Conservation (phyloP, 805 yeast species). For the Yamadazyma takamatsuzukensis region DNA sequence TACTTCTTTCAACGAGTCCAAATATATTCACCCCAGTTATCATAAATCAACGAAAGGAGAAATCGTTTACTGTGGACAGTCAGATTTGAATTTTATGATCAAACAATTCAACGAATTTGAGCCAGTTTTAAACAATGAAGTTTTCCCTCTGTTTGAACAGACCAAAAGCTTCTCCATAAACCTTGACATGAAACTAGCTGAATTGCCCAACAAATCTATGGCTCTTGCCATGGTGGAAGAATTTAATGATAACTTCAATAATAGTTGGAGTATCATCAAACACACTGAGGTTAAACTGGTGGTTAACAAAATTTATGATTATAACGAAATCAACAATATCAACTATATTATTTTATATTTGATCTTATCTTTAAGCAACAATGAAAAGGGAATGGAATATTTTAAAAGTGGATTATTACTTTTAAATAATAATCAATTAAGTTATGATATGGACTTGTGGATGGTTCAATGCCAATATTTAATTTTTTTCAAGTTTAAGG, state of each 20-base stretch:
- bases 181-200: not conserved
- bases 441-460: constrained; percentile 41
- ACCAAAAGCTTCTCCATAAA: not conserved
- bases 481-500: constrained; percentile 36
- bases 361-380: constrained; percentile 36
- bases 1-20: no score
- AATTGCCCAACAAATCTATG: constrained; percentile 1
- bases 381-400: constrained; percentile 25
- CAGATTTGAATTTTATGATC: not conserved
- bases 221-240: not conserved
- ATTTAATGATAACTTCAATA: not conserved
- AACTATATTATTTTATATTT: constrained; percentile 30
- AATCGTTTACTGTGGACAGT: not conserved
- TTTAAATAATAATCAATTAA: constrained; percentile 19
- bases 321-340: constrained; percentile 1
- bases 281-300: not conserved
- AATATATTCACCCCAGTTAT: not conserved
- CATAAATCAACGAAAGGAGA: not conserved
- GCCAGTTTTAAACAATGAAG: not conserved
- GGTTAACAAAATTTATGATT: constrained; percentile 2
- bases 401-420: constrained; percentile 33
- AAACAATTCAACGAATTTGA: constrained; percentile 3
- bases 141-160: no score
- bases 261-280: constrained; percentile 2
- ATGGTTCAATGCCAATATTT: constrained; percentile 38